Base-by-base conservation (phyloP, 2,329 filamentous ascomycete species). In the Nemania serpens region DNA sequence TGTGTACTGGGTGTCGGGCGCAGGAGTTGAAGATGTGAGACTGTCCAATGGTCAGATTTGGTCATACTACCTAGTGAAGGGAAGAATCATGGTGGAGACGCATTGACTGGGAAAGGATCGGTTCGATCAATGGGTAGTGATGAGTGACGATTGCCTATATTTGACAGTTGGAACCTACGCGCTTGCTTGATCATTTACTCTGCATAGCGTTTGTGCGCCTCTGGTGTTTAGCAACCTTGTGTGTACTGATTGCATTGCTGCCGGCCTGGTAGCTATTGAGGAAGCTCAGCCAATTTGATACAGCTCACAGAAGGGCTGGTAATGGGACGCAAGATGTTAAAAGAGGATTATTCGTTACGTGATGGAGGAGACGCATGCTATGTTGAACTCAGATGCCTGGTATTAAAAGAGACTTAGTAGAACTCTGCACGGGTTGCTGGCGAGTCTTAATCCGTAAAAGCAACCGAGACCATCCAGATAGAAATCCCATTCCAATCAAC, bases 1-100 rank as follows among this genome's bases (percentile, higher is more conserved):
- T 88, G 62, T 89, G 87, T 72, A 87, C 85, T n/a, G 72, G 70
- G 11, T 89, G 87, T 70, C 82, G 86, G 66, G 78, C 82, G 68
- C 79, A 77, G 66, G 84, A 88, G 74, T 76, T 88, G 67, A 89
- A 88, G 77, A 79, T 74, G 55, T 80, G 64, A 70, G 36, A 15
- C 33, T 29, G 6, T 11, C 48, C n/a, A n/a, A n/a, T n/a, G n/a
- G n/a, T n/a, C n/a, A n/a, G n/a, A 39, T 29, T 39, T 11, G 6
- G n/a, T 4, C 18, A 29, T 11, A n/a, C n/a, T n/a, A n/a, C n/a
- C n/a, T n/a, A 25, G 29, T 20, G 22, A 33, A 29, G 15, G 9
- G 15, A 18, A 47, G 25, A 37, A 7, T 48, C 12, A 55, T 15
- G 51, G 47, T 6, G 34, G 5, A 48, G 53, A 58, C 20, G 43